These are phyloP conservation scores for Calonectria fujianensis DNA, from an alignment of 2,329 filamentous ascomycete genomes.

Conservation along the genomic window DNA sequence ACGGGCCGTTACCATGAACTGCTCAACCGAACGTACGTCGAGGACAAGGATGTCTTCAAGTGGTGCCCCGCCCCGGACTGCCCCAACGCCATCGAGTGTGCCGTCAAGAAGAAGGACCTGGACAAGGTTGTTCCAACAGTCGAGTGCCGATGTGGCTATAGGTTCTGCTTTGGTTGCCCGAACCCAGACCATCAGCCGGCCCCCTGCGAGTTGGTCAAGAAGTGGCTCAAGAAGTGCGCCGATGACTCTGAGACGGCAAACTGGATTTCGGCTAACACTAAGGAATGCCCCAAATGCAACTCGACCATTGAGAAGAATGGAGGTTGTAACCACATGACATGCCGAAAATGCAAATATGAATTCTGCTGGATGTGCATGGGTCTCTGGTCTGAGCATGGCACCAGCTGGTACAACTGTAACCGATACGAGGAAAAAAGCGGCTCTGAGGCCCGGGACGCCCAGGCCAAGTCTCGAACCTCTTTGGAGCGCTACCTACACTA, in stretches of 20 bases:
- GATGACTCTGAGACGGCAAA: constrained; percentile 99
- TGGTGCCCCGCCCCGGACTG: constrained; percentile 99
- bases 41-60: constrained; percentile 95
- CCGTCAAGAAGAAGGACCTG: constrained; percentile 90
- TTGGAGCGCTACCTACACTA: constrained; percentile 98
- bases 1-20: constrained; percentile 85
- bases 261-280: constrained; percentile 99
- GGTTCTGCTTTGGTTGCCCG: constrained; percentile 97
- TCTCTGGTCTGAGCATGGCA: constrained; percentile 97
- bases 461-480: constrained; percentile 91
- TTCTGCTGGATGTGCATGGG: constrained; percentile 99
- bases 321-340: constrained; percentile 98
- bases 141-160: constrained; percentile 86
- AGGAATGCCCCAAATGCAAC: constrained; percentile 96
- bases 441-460: constrained; percentile 90
- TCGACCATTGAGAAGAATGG: constrained; percentile 99
- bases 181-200: constrained; percentile 94
- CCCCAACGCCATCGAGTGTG: constrained; percentile 92
- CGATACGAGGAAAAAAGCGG: constrained; percentile 97
- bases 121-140: constrained; percentile 92
- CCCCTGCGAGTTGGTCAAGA: constrained; percentile 92
- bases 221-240: constrained; percentile 98
- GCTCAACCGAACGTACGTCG: constrained; percentile 94
- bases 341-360: constrained; percentile 94
- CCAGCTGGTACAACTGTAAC: constrained; percentile 99